Evolutionary conservation across 140 eudicot species (phyloP).

Genomic region (Cichorium intybus): DNA sequence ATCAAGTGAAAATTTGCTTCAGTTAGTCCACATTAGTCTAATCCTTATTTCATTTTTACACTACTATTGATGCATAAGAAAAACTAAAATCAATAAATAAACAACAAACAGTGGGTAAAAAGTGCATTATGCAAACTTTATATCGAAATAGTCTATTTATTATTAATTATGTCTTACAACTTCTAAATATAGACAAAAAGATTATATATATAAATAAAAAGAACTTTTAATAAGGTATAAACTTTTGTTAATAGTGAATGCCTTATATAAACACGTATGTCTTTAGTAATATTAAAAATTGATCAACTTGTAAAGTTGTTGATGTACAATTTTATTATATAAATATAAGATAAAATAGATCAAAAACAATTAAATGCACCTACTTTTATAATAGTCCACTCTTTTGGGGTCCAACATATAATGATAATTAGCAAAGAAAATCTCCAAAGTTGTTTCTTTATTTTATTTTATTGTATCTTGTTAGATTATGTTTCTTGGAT

Average conservation of each 20-base stretch:
- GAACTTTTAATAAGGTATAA: no score
- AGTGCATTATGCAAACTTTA: no score
- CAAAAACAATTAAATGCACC: slow-evolving; percentile 5
- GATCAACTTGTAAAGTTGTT: neutral
- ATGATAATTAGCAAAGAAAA: slow-evolving; percentile 37
- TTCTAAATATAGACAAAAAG: no score
- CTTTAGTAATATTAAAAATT: neutral
- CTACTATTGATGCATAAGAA: neutral
- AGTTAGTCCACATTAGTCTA: neutral
- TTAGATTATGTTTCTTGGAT: slow-evolving; percentile 41
- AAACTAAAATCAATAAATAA: neutral
- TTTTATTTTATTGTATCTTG: slow-evolving; percentile 36
- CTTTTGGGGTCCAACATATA: slow-evolving; percentile 34
- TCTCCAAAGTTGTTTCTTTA: slow-evolving; percentile 29
- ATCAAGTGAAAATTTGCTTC: neutral
- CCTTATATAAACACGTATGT: neutral
- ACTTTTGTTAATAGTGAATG: no score
- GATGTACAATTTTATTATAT: neutral
- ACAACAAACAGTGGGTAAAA: neutral
- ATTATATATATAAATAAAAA: no score
- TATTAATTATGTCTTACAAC: no score
- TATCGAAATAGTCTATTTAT: no score
- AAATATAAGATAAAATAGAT: neutral
- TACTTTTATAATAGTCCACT: slow-evolving; percentile 26
- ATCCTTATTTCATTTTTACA: neutral